Conservation (phyloP, 176 grass and related monocot genomes). For the Pharus latifolius region DNA sequence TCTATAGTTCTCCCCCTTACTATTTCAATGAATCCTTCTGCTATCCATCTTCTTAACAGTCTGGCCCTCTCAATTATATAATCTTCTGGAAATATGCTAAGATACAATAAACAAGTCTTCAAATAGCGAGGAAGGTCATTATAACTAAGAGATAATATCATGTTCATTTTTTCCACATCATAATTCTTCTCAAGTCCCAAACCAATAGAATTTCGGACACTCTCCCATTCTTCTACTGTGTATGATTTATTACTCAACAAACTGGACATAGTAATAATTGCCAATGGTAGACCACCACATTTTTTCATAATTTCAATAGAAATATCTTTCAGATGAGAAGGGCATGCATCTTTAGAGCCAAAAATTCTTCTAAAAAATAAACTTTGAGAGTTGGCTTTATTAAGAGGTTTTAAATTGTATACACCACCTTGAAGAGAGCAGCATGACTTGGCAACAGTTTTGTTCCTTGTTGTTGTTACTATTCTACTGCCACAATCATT, state of each 20-base stretch:
- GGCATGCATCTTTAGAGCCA: conserved; percentile 24
- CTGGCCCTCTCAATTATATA: conserved; percentile 19
- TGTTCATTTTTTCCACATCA: conserved; percentile 31
- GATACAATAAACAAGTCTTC: conserved; percentile 40
- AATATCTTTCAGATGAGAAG: conserved; percentile 19
- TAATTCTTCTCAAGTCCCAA: conserved; percentile 22
- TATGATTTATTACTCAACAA: conserved; percentile 26
- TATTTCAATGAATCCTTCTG: conserved; percentile 33
- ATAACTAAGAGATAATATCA: conserved; percentile 43
- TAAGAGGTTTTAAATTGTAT: conserved; percentile 24
- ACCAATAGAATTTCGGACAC: conserved; percentile 27
- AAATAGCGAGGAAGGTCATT: conserved; percentile 32
- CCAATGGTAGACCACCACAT: conserved; percentile 49
- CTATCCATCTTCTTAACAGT: conserved; percentile 45
- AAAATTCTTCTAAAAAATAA: conserved; percentile 40
- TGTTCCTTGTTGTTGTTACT: background rate
- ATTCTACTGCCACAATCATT: background rate
- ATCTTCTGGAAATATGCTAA: conserved; percentile 53
- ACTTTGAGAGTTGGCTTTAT: conserved; percentile 14
- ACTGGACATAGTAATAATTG: conserved; percentile 31
- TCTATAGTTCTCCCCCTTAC: background rate
- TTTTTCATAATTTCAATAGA: conserved; percentile 24
- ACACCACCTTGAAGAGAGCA: background rate
- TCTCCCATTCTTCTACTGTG: conserved; percentile 18
- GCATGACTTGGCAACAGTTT: background rate